phyloP scores from a whole-genome alignment of 495 filamentous ascomycete species.

The Talaromyces thailandensis region DNA sequence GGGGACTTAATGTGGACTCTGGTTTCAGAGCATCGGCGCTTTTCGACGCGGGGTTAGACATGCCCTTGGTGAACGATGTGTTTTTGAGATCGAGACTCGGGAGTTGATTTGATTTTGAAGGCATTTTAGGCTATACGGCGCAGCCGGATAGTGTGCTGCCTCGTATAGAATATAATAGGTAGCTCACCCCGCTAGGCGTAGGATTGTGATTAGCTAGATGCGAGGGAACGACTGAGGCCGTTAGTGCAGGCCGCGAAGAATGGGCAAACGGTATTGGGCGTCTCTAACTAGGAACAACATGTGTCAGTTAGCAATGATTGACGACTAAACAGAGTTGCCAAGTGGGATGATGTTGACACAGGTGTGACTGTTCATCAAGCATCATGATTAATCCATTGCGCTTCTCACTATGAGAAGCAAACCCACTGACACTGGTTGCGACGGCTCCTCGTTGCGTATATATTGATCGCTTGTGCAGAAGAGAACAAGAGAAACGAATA shows the following conservation, averaged over 20 bases:
- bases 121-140: constrained; percentile 22
- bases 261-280: background rate
- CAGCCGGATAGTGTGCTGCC: background rate
- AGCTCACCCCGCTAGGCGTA: background rate
- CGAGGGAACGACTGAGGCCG: background rate
- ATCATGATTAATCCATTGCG: background rate
- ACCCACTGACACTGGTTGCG: background rate
- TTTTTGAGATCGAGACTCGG: constrained; percentile 36
- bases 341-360: background rate
- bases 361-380: background rate
- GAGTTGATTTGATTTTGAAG: constrained; percentile 30
- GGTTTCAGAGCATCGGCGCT: constrained; percentile 5
- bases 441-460: background rate
- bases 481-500: background rate
- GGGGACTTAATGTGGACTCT: constrained; percentile 20
- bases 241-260: background rate
- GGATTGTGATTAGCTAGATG: background rate
- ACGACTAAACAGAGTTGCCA: background rate
- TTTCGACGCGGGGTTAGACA: background rate
- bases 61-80: constrained; percentile 19
- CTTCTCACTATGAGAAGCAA: background rate
- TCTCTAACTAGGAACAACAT: background rate
- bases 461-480: background rate
- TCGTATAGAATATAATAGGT: background rate
- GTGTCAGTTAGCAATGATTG: background rate